Percentiles rank a stretch among this genome's conserved stretches.
phyloP scores from a whole-genome alignment of 495 filamentous ascomycete species.

The Neurospora terricola region DNA sequence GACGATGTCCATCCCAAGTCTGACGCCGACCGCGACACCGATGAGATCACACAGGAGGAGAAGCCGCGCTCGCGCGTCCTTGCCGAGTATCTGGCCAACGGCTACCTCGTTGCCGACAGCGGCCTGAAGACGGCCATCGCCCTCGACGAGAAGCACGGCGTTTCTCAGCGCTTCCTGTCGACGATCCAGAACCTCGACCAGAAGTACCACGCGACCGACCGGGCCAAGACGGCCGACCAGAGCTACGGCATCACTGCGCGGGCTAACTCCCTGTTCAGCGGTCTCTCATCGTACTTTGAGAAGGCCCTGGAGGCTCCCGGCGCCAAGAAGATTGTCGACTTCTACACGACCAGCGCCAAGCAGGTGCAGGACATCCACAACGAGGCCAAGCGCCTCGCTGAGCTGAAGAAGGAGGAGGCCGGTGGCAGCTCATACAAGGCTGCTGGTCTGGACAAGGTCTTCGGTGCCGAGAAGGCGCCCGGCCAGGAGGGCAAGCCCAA shows the following conservation, averaged over 20 bases:
- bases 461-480: slow-evolving; percentile 30
- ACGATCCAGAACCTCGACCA: slow-evolving; percentile 67
- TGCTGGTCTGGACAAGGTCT: slow-evolving; percentile 33
- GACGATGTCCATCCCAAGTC: slow-evolving; percentile 47
- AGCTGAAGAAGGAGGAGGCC: slow-evolving; percentile 67
- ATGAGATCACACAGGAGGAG: slow-evolving; percentile 68
- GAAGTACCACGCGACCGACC: slow-evolving; percentile 72
- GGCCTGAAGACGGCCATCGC: slow-evolving; percentile 76
- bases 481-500: not conserved
- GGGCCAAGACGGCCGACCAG: slow-evolving; percentile 63
- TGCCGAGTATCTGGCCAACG: slow-evolving; percentile 91
- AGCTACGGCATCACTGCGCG: slow-evolving; percentile 63
- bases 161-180: slow-evolving; percentile 63
- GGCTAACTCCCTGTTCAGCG: slow-evolving; percentile 52
- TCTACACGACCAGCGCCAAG: slow-evolving; percentile 72
- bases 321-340: slow-evolving; percentile 72
- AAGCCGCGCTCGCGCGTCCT: slow-evolving; percentile 88
- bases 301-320: slow-evolving; percentile 78
- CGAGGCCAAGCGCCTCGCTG: slow-evolving; percentile 78
- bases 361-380: slow-evolving; percentile 87
- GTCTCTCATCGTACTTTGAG: slow-evolving; percentile 73
- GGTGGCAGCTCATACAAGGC: slow-evolving; percentile 40
- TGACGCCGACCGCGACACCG: slow-evolving; percentile 51
- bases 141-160: slow-evolving; percentile 83
- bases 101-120: slow-evolving; percentile 79